These are phyloP conservation scores for Nicotiana attenuata DNA, from an alignment of 257 asterid genomes.

Conservation along the genomic window DNA sequence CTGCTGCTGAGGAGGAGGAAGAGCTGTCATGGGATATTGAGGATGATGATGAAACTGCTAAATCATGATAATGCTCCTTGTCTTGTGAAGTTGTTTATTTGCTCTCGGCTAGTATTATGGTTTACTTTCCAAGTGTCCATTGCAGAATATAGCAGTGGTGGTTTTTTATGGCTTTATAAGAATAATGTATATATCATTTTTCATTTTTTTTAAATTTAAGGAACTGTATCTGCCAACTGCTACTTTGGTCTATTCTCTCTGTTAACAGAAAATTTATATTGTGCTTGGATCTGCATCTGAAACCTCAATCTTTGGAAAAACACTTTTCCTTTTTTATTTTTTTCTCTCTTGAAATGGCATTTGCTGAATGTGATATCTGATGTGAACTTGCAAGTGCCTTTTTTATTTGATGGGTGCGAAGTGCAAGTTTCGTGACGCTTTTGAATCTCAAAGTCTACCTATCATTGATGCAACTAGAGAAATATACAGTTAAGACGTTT, in stretches of 20 bases:
- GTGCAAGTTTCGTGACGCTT: not conserved
- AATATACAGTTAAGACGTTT: not conserved
- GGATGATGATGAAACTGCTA: slow-evolving; percentile 46
- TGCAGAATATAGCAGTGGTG: not conserved
- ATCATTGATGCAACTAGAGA: not conserved
- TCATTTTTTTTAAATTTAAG: not conserved
- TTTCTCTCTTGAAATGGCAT: not conserved
- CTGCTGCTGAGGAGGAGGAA: slow-evolving; percentile 59
- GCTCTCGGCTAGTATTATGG: not conserved
- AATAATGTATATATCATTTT: slow-evolving; percentile 3
- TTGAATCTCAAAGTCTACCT: not conserved
- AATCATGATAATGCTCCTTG: slow-evolving; percentile 28
- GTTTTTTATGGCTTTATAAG: not conserved
- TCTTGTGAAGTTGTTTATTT: not conserved
- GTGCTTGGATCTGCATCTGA: not conserved
- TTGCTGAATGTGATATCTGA: not conserved
- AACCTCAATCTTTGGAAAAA: not conserved
- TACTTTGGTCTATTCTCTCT: not conserved
- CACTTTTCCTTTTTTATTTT: not conserved
- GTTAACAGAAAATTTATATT: not conserved
- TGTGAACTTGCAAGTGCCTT: not conserved
- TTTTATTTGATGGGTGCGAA: not conserved
- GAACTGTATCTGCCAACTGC: not conserved
- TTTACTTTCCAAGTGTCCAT: not conserved
- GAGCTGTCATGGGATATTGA: slow-evolving; percentile 73